Base-by-base conservation (phyloP, 2,329 filamentous ascomycete genomes). In the Phialophora chinensis region DNA sequence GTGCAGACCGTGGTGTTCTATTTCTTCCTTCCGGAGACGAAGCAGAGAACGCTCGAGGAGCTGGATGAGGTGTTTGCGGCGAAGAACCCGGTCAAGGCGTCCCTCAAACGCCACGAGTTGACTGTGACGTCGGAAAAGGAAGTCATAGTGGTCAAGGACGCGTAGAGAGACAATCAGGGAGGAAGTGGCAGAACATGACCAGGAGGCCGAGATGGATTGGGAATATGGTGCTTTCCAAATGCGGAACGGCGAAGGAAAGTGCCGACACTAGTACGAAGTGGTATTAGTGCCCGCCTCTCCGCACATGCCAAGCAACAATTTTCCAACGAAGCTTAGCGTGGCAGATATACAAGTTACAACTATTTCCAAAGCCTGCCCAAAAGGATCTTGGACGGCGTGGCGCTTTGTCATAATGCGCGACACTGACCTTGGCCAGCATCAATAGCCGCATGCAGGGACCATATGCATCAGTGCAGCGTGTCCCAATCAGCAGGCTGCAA, bases 11-110 rank as follows among this genome's bases (percentile, higher is more conserved):
- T 72, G 4, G 53, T 77, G 7, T 79, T 85, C 2, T 86, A 81
- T 72, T 80, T 85, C 69, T 76, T 85, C 10, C 80, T 83, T 11
- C 82, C 82, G 0, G 83, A 84, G 73, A 85, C 82, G 8, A 82
- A 81, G 71, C 79, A 80, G 53, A 79, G 82, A 59, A 84, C 82
- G 25, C 29, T 55, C 27, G 53, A 55, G 53, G 53, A 55, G 29
- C 23, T 75, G 57, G 53, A 31, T 11, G 53, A 35, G 27, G 29
- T 55, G 29, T 55, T 55, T 35, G 53, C 49, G 14, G 49, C 49
- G 1, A 52, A 27, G 10, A 52, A 52, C 49, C 49, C 49, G 49
- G 49, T 52, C 20, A 52, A 52, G 49, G 49, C 49, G 10, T 52
- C 49, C 12, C 49, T 52, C 23, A 27, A 52, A 23, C 49, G 49